These are phyloP conservation scores for Suhomyces tanzawaensis DNA, from an alignment of 805 yeast species.

Conservation along the genomic window DNA sequence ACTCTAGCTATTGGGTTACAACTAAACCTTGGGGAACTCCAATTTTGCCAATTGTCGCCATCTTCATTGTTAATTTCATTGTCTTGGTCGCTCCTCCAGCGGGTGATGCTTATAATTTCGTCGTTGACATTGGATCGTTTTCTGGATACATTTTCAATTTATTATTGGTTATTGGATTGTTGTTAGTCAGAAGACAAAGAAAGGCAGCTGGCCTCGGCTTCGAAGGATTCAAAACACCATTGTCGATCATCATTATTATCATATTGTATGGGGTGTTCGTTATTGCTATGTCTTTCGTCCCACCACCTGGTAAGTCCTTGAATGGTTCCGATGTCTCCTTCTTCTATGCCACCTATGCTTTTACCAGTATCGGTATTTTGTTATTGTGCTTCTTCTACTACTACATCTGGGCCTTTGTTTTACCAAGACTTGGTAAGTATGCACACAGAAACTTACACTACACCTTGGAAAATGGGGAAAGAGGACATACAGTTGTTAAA, in stretches of 20 bases:
- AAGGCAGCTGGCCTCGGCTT: slow-evolving; percentile 29
- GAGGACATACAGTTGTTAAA: slow-evolving; percentile 39
- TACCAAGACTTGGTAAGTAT: slow-evolving; percentile 33
- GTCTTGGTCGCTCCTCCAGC: slow-evolving; percentile 33
- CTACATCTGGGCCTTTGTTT: slow-evolving; percentile 32
- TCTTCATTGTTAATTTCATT: slow-evolving; percentile 24
- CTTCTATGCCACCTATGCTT: slow-evolving; percentile 43
- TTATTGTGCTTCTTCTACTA: slow-evolving; percentile 33
- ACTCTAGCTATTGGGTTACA: slow-evolving; percentile 26
- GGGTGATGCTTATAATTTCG: slow-evolving; percentile 34
- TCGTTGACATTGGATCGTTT: slow-evolving; percentile 31
- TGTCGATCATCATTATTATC: slow-evolving; percentile 31
- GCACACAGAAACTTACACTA: slow-evolving; percentile 29
- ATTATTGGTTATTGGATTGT: slow-evolving; percentile 25
- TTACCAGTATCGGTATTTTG: slow-evolving; percentile 35
- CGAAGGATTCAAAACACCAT: slow-evolving; percentile 32
- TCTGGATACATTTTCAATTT: slow-evolving; percentile 27
- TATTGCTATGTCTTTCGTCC: slow-evolving; percentile 42
- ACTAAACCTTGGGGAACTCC: slow-evolving; percentile 34
- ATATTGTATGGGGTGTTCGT: slow-evolving; percentile 35
- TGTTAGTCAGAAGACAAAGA: slow-evolving; percentile 28
- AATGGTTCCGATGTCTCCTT: slow-evolving; percentile 43
- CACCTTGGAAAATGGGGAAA: slow-evolving; percentile 35
- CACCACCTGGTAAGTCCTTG: slow-evolving; percentile 36
- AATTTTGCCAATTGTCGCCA: slow-evolving; percentile 22